Evolutionary conservation across 108 stramenopile species (phyloP), one percentile per base, ranked within the genome.

Genomic region (Discostella pseudostelligera): DNA sequence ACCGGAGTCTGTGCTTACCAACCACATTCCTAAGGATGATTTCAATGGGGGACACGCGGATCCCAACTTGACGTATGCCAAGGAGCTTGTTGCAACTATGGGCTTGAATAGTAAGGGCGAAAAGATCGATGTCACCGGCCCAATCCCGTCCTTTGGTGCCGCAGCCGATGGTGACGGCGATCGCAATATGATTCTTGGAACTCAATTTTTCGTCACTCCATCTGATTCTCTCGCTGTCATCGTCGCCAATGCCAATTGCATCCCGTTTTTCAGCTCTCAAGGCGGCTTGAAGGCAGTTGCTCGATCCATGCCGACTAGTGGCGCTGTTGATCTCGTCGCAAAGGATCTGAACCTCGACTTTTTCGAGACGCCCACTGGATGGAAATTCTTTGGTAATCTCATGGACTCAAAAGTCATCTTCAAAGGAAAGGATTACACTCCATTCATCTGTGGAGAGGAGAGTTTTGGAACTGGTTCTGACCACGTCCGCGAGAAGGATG

Each of bases 311-410:
- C 99, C 99, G 19, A 98, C 99, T 1, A 94, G 92, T 48, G 97
- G 96, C 35, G 99, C 99, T 20, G 96, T 98, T 37, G 99, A 99
- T 74, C 91, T 78, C 53, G 99, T 99, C 20, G 98, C 98, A 20
- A 88, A 93, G 73, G 92, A 95, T 51, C 66, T 94, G 75, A 95
- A 86, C 72, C 85, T 98, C 43, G 79, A 81, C 47, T 78, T 96
- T 49, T 99, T 99, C 75, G 98, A 98, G 76, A 97, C 96, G 2
- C 99, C 99, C 14, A 99, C 99, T 51, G 99, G 99, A 51, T 99
- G 99, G 99, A 99, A 99, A 81, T 99, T 95, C 82, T 99, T 99
- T 59, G 98, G 98, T 61, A 99, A 99, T 84, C 79, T 98, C 58
- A 99, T 99, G 99, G 97, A 98, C 76, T 96, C 95, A 70, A 96